Conservation (phyloP, 2,329 filamentous ascomycete genomes). For the Beauveria asiatica region DNA sequence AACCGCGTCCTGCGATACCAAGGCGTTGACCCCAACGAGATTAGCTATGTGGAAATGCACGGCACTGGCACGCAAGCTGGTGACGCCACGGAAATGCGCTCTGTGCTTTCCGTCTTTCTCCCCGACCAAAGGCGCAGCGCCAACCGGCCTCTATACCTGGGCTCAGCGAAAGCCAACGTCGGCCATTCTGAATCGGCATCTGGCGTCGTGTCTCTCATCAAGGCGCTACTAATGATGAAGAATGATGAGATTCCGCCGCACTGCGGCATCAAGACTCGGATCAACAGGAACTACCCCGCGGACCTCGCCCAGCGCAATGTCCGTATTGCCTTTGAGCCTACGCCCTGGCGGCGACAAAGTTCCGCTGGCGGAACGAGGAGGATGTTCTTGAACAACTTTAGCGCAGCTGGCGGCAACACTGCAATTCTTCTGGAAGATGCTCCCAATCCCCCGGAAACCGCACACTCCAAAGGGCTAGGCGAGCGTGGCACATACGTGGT, state of each 20-base stretch:
- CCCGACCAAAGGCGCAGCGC: constrained; percentile 35
- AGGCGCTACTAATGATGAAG: constrained; percentile 57
- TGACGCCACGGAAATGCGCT: constrained; percentile 74
- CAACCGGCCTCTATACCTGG: constrained; percentile 49
- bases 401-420: constrained; percentile 64
- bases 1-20: constrained; percentile 62
- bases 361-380: constrained; percentile 32
- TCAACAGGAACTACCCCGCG: constrained; percentile 51
- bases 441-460: constrained; percentile 35
- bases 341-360: constrained; percentile 35
- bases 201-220: constrained; percentile 53
- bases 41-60: constrained; percentile 84
- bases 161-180: constrained; percentile 56
- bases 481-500: constrained; percentile 38
- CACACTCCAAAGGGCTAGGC: constrained; percentile 35
- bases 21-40: constrained; percentile 65
- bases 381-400: constrained; percentile 60
- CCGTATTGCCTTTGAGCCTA: constrained; percentile 47
- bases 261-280: constrained; percentile 55
- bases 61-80: constrained; percentile 82
- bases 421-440: constrained; percentile 57
- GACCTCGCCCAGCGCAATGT: constrained; percentile 50
- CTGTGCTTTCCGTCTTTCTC: constrained; percentile 52
- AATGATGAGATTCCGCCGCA: constrained; percentile 57
- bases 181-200: constrained; percentile 56